Evolutionary conservation across 768 basidiomycete genomes (phyloP).

Genomic region (Hygrophoropsis aurantiaca): DNA sequence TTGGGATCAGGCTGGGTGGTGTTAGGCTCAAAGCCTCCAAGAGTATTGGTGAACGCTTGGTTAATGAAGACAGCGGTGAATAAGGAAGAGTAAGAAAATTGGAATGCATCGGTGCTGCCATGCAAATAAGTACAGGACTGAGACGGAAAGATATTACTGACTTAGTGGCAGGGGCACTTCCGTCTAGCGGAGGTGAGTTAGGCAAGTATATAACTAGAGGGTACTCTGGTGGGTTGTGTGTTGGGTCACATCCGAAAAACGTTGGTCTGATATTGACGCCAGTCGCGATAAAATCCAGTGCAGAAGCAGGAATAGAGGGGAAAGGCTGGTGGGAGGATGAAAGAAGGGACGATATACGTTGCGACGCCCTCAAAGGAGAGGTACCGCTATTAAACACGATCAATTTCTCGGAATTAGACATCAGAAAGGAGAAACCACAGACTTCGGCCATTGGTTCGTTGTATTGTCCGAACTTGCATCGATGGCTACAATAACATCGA

Average conservation of each 20-base stretch:
- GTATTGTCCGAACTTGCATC: constrained; percentile 64
- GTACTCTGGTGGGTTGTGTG: constrained; percentile 47
- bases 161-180: constrained; percentile 66
- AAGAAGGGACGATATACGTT: constrained; percentile 44
- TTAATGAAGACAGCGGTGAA: constrained; percentile 60
- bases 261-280: constrained; percentile 69
- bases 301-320: constrained; percentile 59
- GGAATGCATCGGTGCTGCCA: constrained; percentile 54
- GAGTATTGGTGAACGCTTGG: constrained; percentile 54
- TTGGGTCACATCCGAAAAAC: constrained; percentile 77
- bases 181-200: constrained; percentile 68
- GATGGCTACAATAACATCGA: constrained; percentile 77
- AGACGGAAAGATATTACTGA: constrained; percentile 31
- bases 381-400: constrained; percentile 45
- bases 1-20: constrained; percentile 52
- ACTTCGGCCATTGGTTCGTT: constrained; percentile 67
- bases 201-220: constrained; percentile 77
- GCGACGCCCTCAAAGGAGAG: constrained; percentile 42
- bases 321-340: constrained; percentile 56
- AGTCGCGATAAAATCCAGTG: constrained; percentile 51
- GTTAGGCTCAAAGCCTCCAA: constrained; percentile 62
- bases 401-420: background rate
- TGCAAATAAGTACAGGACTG: constrained; percentile 7
- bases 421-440: constrained; percentile 15
- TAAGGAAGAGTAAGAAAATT: constrained; percentile 55